These are phyloP conservation scores for Parafenestella ontariensis DNA, from an alignment of 2,329 filamentous ascomycete genomes.

Conservation along the genomic window DNA sequence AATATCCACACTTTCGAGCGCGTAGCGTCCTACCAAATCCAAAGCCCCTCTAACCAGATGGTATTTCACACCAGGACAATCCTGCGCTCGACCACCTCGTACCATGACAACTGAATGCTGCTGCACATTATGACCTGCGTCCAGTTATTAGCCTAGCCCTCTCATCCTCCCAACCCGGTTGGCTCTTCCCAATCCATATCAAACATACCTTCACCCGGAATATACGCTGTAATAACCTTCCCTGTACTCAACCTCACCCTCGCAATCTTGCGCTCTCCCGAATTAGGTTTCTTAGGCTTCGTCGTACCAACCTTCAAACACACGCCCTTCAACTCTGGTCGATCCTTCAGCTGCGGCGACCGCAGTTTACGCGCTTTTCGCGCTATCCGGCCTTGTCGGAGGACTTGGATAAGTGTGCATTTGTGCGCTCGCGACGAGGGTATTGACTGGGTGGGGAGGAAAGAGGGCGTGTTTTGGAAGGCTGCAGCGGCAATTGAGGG, in stretches of 20 bases:
- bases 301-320: constrained; percentile 93
- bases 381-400: constrained; percentile 75
- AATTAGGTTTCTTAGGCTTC: constrained; percentile 99
- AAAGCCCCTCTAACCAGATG: constrained; percentile 89
- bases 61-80: constrained; percentile 98
- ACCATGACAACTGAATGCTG: constrained; percentile 98
- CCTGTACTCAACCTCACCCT: constrained; percentile 89
- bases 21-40: constrained; percentile 76
- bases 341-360: constrained; percentile 79
- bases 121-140: constrained; percentile 88
- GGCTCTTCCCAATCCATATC: constrained; percentile 1
- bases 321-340: constrained; percentile 91
- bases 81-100: constrained; percentile 89
- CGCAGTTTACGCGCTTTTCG: constrained; percentile 85
- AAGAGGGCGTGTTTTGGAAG: constrained; percentile 28
- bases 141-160: constrained; percentile 11
- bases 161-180: not conserved
- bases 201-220: constrained; percentile 81
- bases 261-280: constrained; percentile 93
- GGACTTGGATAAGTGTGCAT: constrained; percentile 60
- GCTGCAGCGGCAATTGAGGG: constrained; percentile 29
- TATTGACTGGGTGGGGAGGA: constrained; percentile 41
- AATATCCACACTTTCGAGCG: not conserved
- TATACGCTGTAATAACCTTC: constrained; percentile 88
- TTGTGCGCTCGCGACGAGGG: constrained; percentile 48